These are phyloP conservation scores for Paradendryphiella salina DNA, from an alignment of 2,329 filamentous ascomycete genomes.

Conservation along the genomic window DNA sequence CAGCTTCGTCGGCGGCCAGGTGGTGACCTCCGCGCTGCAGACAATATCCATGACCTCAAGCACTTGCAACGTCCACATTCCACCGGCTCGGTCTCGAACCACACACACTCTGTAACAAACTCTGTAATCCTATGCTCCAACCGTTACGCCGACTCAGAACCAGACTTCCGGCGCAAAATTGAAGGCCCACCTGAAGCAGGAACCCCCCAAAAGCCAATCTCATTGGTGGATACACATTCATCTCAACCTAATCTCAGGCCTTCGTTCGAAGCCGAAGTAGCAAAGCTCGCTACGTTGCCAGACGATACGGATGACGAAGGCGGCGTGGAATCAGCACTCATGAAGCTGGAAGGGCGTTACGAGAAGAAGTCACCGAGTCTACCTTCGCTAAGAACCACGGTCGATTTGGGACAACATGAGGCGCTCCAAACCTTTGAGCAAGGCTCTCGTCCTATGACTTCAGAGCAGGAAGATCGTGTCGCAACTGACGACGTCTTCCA, in stretches of 20 bases:
- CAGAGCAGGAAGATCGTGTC: slow-evolving; percentile 23
- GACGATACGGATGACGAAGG: slow-evolving; percentile 77
- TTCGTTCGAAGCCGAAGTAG: slow-evolving; percentile 87
- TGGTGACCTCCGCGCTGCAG: slow-evolving; percentile 53
- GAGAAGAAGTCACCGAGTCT: slow-evolving; percentile 53
- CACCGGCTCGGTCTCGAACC: slow-evolving; percentile 52
- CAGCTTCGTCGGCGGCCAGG: slow-evolving; percentile 54
- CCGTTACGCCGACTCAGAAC: slow-evolving; percentile 28
- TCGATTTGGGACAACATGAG: slow-evolving; percentile 29
- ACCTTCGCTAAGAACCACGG: slow-evolving; percentile 24
- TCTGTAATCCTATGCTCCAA: slow-evolving; percentile 44
- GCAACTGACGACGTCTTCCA: slow-evolving; percentile 35
- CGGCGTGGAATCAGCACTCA: slow-evolving; percentile 86
- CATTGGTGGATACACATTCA: slow-evolving; percentile 56
- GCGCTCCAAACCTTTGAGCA: slow-evolving; percentile 25
- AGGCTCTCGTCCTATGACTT: slow-evolving; percentile 23
- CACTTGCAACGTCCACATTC: slow-evolving; percentile 52
- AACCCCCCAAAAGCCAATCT: slow-evolving; percentile 39
- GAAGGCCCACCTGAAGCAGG: slow-evolving; percentile 18
- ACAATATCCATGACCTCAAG: slow-evolving; percentile 53
- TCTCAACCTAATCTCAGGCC: slow-evolving; percentile 60
- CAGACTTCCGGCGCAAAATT: slow-evolving; percentile 10
- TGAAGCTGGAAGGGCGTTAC: slow-evolving; percentile 89
- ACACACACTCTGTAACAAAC: slow-evolving; percentile 48
- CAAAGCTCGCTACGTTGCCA: slow-evolving; percentile 83